These are phyloP conservation scores for Chara braunii DNA, from an alignment of 139 green algal species.

Conservation along the genomic window DNA sequence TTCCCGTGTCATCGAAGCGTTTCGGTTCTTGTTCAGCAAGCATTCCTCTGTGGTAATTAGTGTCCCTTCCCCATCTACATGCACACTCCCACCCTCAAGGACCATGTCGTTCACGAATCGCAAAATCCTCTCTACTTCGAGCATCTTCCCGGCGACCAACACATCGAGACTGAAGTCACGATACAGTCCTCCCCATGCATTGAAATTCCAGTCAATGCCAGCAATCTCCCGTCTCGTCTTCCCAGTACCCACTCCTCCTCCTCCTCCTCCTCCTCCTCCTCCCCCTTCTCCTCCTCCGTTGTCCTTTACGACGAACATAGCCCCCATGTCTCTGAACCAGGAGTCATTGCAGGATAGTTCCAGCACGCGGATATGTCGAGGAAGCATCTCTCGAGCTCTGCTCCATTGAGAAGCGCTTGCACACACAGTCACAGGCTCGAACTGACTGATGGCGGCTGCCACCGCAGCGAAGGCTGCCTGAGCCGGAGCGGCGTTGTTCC, in stretches of 20 bases:
- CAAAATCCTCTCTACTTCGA: not conserved
- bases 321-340: constrained; percentile 35
- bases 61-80: constrained; percentile 45
- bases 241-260: not conserved
- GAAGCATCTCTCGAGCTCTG: constrained; percentile 20
- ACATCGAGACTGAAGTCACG: constrained; percentile 16
- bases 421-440: constrained; percentile 49
- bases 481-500: constrained; percentile 24
- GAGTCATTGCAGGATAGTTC: constrained; percentile 37
- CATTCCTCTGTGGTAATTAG: constrained; percentile 64
- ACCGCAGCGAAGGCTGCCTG: constrained; percentile 49
- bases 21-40: constrained; percentile 63
- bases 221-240: not conserved
- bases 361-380: constrained; percentile 20
- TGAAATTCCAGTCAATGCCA: constrained; percentile 54
- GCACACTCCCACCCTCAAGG: constrained; percentile 30
- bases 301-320: constrained; percentile 9
- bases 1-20: constrained; percentile 54
- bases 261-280: not conserved
- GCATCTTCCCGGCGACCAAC: constrained; percentile 22
- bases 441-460: constrained; percentile 43
- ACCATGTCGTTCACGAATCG: constrained; percentile 1
- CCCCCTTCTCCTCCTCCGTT: not conserved
- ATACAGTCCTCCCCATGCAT: constrained; percentile 47
- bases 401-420: constrained; percentile 30